Conservation (phyloP, 768 basidiomycete species). For the Suillus cothurnatus region DNA sequence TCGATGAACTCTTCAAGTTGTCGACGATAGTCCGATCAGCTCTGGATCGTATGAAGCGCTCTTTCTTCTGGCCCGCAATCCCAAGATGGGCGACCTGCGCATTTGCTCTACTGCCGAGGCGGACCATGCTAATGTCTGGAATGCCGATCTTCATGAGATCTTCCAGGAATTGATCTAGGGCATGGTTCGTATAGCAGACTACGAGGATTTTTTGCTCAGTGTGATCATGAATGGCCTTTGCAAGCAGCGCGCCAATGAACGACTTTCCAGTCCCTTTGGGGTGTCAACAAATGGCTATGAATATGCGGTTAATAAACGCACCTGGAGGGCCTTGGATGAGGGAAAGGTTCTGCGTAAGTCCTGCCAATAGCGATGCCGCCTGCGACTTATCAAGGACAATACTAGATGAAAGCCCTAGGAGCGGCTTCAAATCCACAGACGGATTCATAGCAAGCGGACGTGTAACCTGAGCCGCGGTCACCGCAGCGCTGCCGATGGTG, state of each 20-base stretch:
- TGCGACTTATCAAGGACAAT: slow-evolving; percentile 58
- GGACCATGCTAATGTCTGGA: slow-evolving; percentile 47
- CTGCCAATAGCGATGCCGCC: slow-evolving; percentile 44
- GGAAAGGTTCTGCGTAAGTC: slow-evolving; percentile 57
- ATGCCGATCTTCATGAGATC: slow-evolving; percentile 65
- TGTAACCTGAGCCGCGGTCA: slow-evolving; percentile 26
- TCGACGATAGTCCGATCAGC: slow-evolving; percentile 49
- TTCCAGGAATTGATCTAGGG: slow-evolving; percentile 69
- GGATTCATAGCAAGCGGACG: slow-evolving; percentile 33
- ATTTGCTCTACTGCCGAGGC: slow-evolving; percentile 60
- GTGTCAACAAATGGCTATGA: background rate
- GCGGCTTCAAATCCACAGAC: slow-evolving; percentile 39
- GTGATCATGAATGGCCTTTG: slow-evolving; percentile 56
- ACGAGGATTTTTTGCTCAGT: slow-evolving; percentile 58
- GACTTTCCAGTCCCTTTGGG: slow-evolving; percentile 70
- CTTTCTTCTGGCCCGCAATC: slow-evolving; percentile 35
- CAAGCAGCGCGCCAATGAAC: slow-evolving; percentile 68
- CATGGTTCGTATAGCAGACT: slow-evolving; percentile 76
- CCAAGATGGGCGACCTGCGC: slow-evolving; percentile 45
- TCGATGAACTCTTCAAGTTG: slow-evolving; percentile 30
- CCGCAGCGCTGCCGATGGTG: slow-evolving; percentile 15
- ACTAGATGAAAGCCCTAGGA: slow-evolving; percentile 39
- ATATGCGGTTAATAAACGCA: slow-evolving; percentile 28
- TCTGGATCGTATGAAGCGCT: slow-evolving; percentile 23
- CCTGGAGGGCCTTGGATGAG: slow-evolving; percentile 76